A percentile compares a stretch with the other conserved stretches of the same genome.
Conservation (phyloP, 768 basidiomycete genomes). For the Pisolithus albus region DNA sequence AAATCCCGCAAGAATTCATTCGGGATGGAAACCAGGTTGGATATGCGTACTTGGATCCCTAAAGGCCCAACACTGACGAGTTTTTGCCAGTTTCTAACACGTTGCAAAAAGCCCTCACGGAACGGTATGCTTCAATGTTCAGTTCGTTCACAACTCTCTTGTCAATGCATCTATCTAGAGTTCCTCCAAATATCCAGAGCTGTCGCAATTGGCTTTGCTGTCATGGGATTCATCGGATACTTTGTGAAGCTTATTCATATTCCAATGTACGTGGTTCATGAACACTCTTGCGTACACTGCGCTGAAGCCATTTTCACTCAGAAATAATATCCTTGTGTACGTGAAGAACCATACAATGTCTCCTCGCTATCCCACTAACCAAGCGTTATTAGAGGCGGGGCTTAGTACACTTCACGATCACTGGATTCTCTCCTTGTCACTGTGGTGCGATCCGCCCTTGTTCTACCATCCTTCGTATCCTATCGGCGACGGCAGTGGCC, state of each 20-base stretch:
- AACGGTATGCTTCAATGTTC: conserved; percentile 56
- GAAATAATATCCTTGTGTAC: conserved; percentile 97
- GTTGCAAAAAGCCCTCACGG: conserved; percentile 96
- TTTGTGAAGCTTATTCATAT: conserved; percentile 98
- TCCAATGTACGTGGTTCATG: conserved; percentile 70
- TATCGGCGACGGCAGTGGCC: neutral
- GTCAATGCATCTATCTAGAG: conserved; percentile 44
- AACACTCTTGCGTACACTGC: neutral
- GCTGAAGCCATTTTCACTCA: conserved; percentile 25
- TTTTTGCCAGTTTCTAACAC: conserved; percentile 74
- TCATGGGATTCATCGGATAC: conserved; percentile 99
- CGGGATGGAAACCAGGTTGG: conserved; percentile 87
- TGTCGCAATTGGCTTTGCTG: conserved; percentile 93
- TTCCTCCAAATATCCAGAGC: conserved; percentile 93
- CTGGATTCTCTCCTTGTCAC: conserved; percentile 5
- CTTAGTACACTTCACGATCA: conserved; percentile 37
- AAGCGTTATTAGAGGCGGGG: conserved; percentile 57
- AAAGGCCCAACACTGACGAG: conserved; percentile 8
- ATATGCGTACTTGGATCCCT: too few relatives aligned
- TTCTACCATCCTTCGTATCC: conserved; percentile 13
- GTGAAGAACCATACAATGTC: conserved; percentile 30
- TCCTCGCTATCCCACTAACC: conserved; percentile 19
- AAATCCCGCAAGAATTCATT: conserved; percentile 86
- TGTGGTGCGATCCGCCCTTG: conserved; percentile 7
- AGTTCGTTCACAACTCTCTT: neutral